Percentiles rank a stretch among this genome's conserved stretches.
Conservation (phyloP, 2,329 filamentous ascomycete species). For the Purpureocillium takamizusanense region DNA sequence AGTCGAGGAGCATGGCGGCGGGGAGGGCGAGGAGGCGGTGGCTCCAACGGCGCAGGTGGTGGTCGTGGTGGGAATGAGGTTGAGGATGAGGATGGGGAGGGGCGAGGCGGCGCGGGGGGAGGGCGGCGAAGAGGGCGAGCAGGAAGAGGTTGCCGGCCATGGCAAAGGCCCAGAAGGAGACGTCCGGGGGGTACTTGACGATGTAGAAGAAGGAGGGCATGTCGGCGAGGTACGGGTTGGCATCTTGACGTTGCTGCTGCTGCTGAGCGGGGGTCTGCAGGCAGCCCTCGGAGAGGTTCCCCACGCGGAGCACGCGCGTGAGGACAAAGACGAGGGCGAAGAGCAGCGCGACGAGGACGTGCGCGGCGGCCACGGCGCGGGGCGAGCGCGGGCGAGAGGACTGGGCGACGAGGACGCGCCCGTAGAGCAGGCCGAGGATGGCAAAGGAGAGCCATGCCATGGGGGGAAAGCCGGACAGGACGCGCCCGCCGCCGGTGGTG, state of each 20-base stretch:
- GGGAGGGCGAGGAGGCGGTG: constrained; percentile 19
- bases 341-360: constrained; percentile 15
- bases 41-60: too few relatives aligned
- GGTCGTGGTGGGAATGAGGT: too few relatives aligned
- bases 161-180: constrained; percentile 34
- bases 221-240: constrained; percentile 33
- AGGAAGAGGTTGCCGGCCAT: constrained; percentile 29
- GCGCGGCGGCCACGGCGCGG: constrained; percentile 15
- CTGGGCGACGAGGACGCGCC: constrained; percentile 27
- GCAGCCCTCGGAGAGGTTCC: constrained; percentile 34
- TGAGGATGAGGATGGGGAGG: too few relatives aligned
- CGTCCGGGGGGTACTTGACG: constrained; percentile 36
- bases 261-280: constrained; percentile 28
- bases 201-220: constrained; percentile 35
- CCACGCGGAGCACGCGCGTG: constrained; percentile 30
- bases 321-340: constrained; percentile 29
- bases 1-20: constrained; percentile 28
- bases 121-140: constrained; percentile 23
- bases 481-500: constrained; percentile 10
- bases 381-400: constrained; percentile 20
- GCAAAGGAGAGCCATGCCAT: constrained; percentile 38
- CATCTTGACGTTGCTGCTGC: constrained; percentile 11
- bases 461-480: constrained; percentile 32
- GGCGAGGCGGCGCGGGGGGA: constrained; percentile 22
- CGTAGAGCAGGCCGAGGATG: constrained; percentile 33